Evolutionary conservation across 805 yeast species (phyloP).

Genomic region (Cyberlindnera americana): DNA sequence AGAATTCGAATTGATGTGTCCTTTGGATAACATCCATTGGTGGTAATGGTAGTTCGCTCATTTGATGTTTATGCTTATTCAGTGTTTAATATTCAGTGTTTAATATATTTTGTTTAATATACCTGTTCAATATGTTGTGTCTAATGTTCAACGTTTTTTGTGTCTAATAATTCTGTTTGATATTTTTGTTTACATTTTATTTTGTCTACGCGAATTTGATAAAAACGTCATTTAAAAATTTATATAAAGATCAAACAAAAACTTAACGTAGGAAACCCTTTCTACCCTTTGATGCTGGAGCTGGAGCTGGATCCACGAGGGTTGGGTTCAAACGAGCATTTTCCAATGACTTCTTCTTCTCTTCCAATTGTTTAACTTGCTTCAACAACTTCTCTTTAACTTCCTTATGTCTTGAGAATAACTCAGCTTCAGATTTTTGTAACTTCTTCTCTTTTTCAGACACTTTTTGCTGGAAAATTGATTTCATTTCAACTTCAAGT

Average conservation of each 20-base stretch:
- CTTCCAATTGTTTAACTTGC: conserved; percentile 87
- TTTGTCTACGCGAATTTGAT: too few species aligned
- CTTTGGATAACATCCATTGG: conserved; percentile 7
- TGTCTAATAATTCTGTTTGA: too few species aligned
- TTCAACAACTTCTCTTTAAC: conserved; percentile 91
- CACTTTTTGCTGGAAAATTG: conserved; percentile 94
- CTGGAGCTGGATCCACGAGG: conserved; percentile 27
- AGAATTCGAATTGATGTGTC: conserved; percentile 12
- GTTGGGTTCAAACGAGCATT: conserved; percentile 47
- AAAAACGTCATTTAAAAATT: too few species aligned
- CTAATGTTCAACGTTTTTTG: too few species aligned
- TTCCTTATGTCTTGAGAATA: conserved; percentile 92
- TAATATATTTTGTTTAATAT: too few species aligned
- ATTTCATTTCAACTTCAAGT: conserved; percentile 95
- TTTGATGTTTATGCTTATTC: too few species aligned
- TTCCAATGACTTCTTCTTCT: conserved; percentile 80
- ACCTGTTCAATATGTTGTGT: too few species aligned
- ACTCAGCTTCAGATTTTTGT: conserved; percentile 94
- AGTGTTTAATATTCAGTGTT: too few species aligned
- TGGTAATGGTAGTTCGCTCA: conserved; percentile 12
- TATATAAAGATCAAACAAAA: too few species aligned
- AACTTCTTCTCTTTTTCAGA: conserved; percentile 95
- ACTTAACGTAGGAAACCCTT: conserved; percentile 73
- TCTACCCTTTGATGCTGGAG: conserved; percentile 56
- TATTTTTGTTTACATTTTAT: too few species aligned